Base-by-base conservation (phyloP, 805 yeast species). In the Diddensiella caesifluorescens region DNA sequence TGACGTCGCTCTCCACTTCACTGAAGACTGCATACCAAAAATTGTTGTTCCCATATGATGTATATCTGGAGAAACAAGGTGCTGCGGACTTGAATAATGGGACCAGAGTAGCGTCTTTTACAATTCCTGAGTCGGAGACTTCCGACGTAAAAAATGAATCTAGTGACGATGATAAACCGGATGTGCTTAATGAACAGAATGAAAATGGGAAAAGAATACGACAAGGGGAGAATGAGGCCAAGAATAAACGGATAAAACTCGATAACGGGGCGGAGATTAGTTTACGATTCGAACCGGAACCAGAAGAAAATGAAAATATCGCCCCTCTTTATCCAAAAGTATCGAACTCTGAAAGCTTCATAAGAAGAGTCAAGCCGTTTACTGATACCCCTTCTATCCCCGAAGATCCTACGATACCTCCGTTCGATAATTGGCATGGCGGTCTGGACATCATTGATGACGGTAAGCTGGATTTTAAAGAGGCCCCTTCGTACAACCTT, bases 1-100 rank as follows among this genome's bases (percentile, higher is more conserved):
- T 80, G 74, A 79, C 84, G 23, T 79, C 87, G 9, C 59, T 83
- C 34, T 78, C 86, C 10, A 74, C 87, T 12, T 73, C 87, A 1
- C 63, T 83, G 46, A 76, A 80, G 53, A 60, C 75, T 1, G 74
- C 83, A 0, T 80, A 80, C 53, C 68, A 70, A 45, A 70, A 72
- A 46, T 63, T 71, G 13, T 48, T 76, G 6, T 39, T 22, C 10
- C 59, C 59, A 1, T 55, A 39, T 29, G 58, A 51, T 22, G 23
- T 25, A 15, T 52, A 50, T 31, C 25, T 52, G 22, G 39, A 42
- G 15, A 21, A 34, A 30, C 39, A 50, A 7, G 47, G 49, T 4
- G 42, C 35, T 15, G 28, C 29, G 1, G 32, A 29, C 10, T 16
- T 46, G 9, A 18, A 26, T 12, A 32, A 39, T 32, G 50, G 53